Base-by-base conservation (phyloP, 768 basidiomycete genomes). In the Coprinopsis strossmayeri region DNA sequence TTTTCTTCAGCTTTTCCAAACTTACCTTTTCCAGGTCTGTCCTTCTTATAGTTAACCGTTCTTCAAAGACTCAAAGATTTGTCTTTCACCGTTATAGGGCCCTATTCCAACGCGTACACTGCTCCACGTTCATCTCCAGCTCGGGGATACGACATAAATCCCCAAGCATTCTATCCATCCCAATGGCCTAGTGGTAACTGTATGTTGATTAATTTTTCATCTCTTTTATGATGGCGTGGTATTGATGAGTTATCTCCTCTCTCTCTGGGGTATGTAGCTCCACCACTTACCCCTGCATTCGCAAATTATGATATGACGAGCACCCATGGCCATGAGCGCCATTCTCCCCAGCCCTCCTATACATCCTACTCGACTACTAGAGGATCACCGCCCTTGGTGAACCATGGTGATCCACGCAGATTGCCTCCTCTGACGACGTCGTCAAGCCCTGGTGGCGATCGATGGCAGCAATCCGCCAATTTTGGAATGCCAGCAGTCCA, bases 1-100 rank as follows among this genome's bases (percentile, higher is more conserved):
- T 73, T 87, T 78, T 77, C 80, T 80, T 75, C 82, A 69, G 79
- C 79, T 61, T 84, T 85, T 83, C 84, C 84, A 84, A 81, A 79
- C 82, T 87, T 81, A 84, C 84, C 76, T 81, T 84, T 82, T 84
- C 79, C 85, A 87, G 85, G 85, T 87, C 81, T 78, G 85, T 86
- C 76, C 68, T 69, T 74, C 62, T 69, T 72, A 61, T 74, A 67
- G 69, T 76, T 66, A 76, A 66, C 59, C 34, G 57, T 61, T 62
- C 65, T 62, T 74, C 71, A 71, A 68, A 60, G 69, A 69, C 78
- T 81, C 77, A 81, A 79, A 69, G 28, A 67, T 69, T 65, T 64
- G 68, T 67, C 70, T 64, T 76, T 72, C 58, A 66, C 55, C 61
- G 69, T 64, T 73, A 69, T 67, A 84, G 83, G 72, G 69, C 78